Evolutionary conservation across 148 eudicot genomes (phyloP), one percentile per base, ranked within the genome.

Genomic region (Vaccinium darrowii): DNA sequence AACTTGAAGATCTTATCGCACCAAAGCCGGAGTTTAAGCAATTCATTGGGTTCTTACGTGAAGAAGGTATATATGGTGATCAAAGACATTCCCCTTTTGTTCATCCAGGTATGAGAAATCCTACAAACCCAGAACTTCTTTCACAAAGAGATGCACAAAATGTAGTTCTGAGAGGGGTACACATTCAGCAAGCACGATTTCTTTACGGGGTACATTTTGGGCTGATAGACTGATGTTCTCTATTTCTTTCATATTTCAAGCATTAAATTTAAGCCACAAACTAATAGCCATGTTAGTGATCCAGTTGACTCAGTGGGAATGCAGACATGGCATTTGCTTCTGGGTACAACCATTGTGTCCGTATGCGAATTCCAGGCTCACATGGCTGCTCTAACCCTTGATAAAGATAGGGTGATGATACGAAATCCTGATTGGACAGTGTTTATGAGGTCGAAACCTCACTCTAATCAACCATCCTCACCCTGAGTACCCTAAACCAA

Each of bases 1-100:
- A 82, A 53, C 78, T 86, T 16, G 85, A 85, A 15, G 78, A 86
- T 30, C 69, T 82, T 5, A 30, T 76, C 71, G 39, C 67, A 53
- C 82, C 87, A 52, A 86, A 86, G 82, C 87, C 85, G 19, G 82
- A 82, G 69, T 86, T 63, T 1, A 86, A 77, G 53, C 84, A 86
- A 30, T 86, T 86, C 15, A 36, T 78, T 16, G 82, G 54, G 8
- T 86, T 74, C 60, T 54, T 86, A 25, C 82, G 50, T 54, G 78
- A 82, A 82, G 82, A 82, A 82, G 65, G 87, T 65, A 4, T 23
- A 52, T 23, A 33, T 77, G 71, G 58, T 52, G 30, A 82, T 77
- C 13, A 53, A 63, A 39, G 78, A 86, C 82, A 76, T 82, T 82
- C 85, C 87, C 51, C 87, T 86, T 23, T 67, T 86, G 57, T 82